Percentiles rank a stretch among this genome's conserved stretches.
Conservation (phyloP, 164 flowering plant genomes). For the Piper betle region DNA sequence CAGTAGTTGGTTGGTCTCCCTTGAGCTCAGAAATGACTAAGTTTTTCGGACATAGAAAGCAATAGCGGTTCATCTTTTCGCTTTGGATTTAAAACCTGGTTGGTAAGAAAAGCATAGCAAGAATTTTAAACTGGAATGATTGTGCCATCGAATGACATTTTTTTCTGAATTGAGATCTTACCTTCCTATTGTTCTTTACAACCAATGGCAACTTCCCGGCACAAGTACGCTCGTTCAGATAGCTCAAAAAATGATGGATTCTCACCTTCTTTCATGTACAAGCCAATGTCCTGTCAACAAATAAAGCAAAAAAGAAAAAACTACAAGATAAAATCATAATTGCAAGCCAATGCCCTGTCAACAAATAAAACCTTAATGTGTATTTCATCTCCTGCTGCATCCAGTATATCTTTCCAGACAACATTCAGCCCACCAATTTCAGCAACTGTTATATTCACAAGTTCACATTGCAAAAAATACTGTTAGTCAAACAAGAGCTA, state of each 20-base stretch:
- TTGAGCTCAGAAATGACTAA: conserved; percentile 92
- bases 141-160: not conserved
- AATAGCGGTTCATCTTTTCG: conserved; percentile 65
- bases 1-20: conserved; percentile 50
- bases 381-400: conserved; percentile 97
- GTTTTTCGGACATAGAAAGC: conserved; percentile 51
- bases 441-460: conserved; percentile 39
- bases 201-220: conserved; percentile 95
- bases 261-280: conserved; percentile 79
- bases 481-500: not conserved
- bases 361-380: conserved; percentile 48
- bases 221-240: conserved; percentile 63
- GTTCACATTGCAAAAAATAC: not conserved
- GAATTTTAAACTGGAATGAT: not conserved
- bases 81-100: conserved; percentile 83
- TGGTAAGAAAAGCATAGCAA: not conserved
- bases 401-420: conserved; percentile 92
- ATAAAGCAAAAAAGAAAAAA: not conserved
- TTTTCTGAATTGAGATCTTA: conserved; percentile 8
- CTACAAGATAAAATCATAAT: too few relatives aligned
- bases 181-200: conserved; percentile 72
- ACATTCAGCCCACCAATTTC: conserved; percentile 69
- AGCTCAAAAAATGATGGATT: conserved; percentile 78
- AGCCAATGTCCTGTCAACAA: conserved; percentile 47
- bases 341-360: conserved; percentile 57